Base-by-base conservation (phyloP, 139 green algal species). In the Mesostigma viride region DNA sequence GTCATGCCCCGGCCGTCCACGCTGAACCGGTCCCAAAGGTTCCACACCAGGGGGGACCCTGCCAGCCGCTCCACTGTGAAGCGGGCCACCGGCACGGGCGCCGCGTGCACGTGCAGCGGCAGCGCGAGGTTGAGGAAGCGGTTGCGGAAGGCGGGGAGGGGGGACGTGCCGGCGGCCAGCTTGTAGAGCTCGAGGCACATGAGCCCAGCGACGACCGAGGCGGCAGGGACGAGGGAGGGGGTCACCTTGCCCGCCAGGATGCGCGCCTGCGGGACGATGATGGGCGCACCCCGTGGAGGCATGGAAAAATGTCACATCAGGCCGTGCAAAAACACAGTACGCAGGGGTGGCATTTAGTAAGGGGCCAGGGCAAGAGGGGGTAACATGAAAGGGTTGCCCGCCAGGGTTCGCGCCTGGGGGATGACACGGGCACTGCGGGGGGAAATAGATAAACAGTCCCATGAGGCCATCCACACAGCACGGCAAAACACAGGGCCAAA, bases 131-230 rank as follows among this genome's bases (percentile, higher is more conserved):
- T 78, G 36, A 78, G 70, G 64, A 35, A 78, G 26, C 65, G 53
- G 62, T 78, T 69, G 5, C 33, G 71, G n/a, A 58, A 66, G 5
- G 45, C 44, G 8, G 3, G 14, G 22, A 77, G 70, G 2, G 40
- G 40, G 5, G 30, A 14, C 46, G 67, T 73, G 20, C 30, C 31
- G n/a, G 32, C 34, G 3, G 36, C 69, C 22, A 79, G 32, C 71
- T 78, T 78, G 58, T 68, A 80, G 8, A 78, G 28, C 69, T 78
- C 71, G 31, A 78, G 51, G 59, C 71, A 80, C 68, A 78, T 71
- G 14, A 78, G 48, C 6, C 68, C 71, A 6, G 61, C 71, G 2
- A 64, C 71, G 28, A 73, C 57, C 1, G 71, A 27, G 4, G 71
- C 35, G 3, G 68, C 69, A 8, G 71, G 69, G n/a, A 51, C 34